Evolutionary conservation across 179 eudicot genomes (phyloP).

Genomic region (Heliamphora pulchella): DNA sequence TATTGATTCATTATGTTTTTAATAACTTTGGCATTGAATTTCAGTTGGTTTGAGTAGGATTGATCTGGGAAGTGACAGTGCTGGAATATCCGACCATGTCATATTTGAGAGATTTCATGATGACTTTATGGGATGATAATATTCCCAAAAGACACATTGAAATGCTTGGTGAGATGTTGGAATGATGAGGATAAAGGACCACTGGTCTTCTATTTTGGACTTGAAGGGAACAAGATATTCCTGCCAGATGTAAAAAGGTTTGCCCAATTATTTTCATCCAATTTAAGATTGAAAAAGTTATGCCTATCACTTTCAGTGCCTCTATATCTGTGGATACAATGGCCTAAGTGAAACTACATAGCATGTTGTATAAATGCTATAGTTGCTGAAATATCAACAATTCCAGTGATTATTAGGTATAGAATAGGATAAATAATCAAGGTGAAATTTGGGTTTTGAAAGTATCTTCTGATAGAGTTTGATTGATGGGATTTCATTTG

Average conservation of each 20-base stretch:
- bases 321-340: background rate
- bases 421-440: background rate
- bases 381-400: background rate
- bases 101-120: conserved; percentile 2
- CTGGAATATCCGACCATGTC: background rate
- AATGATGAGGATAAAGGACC: background rate
- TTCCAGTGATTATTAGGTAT: background rate
- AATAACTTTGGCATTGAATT: conserved; percentile 6
- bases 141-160: background rate
- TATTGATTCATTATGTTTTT: background rate
- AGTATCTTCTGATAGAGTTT: background rate
- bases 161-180: conserved; percentile 3
- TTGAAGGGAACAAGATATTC: background rate
- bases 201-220: background rate
- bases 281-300: background rate
- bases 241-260: background rate
- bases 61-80: background rate
- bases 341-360: background rate
- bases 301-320: background rate
- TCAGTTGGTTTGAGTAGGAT: background rate
- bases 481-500: background rate
- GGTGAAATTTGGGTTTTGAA: background rate
- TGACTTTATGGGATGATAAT: background rate
- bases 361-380: background rate
- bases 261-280: background rate